Percentiles rank a stretch among this genome's conserved stretches.
Conservation (phyloP, 108 stramenopile species). For the Schizochytrium sp. region DNA sequence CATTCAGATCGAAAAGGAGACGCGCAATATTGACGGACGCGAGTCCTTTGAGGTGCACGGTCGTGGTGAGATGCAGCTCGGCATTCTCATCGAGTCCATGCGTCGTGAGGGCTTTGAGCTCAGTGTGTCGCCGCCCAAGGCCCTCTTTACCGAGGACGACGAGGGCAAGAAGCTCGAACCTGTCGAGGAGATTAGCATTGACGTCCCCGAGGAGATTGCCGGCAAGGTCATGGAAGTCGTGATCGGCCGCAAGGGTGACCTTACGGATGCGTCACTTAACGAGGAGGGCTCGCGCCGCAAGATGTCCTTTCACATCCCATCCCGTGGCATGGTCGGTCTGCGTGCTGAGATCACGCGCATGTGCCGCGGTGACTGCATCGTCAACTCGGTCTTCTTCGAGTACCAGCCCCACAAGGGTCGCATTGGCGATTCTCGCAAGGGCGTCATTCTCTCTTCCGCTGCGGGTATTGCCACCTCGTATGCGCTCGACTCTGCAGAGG, state of each 20-base stretch:
- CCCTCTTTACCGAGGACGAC: slow-evolving; percentile 71
- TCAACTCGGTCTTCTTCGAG: slow-evolving; percentile 86
- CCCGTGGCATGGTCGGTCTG: slow-evolving; percentile 92
- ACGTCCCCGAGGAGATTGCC: slow-evolving; percentile 84
- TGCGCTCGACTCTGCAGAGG: slow-evolving; percentile 84
- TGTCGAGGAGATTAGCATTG: slow-evolving; percentile 82
- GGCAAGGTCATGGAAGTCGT: slow-evolving; percentile 83
- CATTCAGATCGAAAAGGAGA: slow-evolving; percentile 33
- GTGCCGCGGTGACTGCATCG: slow-evolving; percentile 86
- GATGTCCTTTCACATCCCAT: slow-evolving; percentile 89
- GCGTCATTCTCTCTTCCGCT: slow-evolving; percentile 85
- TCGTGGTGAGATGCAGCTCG: slow-evolving; percentile 94
- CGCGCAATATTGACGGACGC: slow-evolving; percentile 20
- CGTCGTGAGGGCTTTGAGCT: slow-evolving; percentile 98
- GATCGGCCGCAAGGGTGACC: slow-evolving; percentile 84
- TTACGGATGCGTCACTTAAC: slow-evolving; percentile 20
- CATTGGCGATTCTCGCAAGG: slow-evolving; percentile 65
- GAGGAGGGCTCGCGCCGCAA: background rate
- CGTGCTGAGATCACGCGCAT: slow-evolving; percentile 77
- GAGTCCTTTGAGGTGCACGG: slow-evolving; percentile 91
- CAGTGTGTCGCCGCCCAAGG: slow-evolving; percentile 89
- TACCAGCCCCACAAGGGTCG: slow-evolving; percentile 76
- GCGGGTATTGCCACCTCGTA: slow-evolving; percentile 77
- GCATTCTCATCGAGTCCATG: slow-evolving; percentile 97
- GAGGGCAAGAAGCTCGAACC: slow-evolving; percentile 87